Evolutionary conservation across 2,329 filamentous ascomycete genomes (phyloP), one percentile per base, ranked within the genome.

Genomic region (Neonectria coccinea): DNA sequence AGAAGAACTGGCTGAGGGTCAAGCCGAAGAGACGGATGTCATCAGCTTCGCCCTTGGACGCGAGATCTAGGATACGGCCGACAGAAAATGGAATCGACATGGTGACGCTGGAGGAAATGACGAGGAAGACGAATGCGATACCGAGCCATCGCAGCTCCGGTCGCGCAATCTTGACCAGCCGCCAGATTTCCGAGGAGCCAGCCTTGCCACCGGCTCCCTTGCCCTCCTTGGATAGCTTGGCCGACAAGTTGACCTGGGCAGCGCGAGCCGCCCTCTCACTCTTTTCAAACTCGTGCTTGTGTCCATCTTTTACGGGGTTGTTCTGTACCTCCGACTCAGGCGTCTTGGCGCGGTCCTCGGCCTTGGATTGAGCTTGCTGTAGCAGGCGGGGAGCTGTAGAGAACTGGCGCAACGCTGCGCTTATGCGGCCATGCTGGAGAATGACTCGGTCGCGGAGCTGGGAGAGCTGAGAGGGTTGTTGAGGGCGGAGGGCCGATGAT

Each of bases 11-110:
- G 42, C 88, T 89, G 75, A 97, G 84, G 47, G 91, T 92, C 65
- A 98, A 81, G 20, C 96, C 96, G 76, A 98, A 96, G 12, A 98
- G 84, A 59, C 88, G 88, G 39, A 85, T 84, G 20, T 88, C 91
- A 56, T 91, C 89, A 20, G 84, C 83, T 9, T 88, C 83, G 44
- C 88, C 85, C 74, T 94, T 91, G 10, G 94, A 97, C 9, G 95
- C 93, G 57, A 96, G 88, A 79, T 99, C 96, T 77, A 99, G 84
- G 67, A 99, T 97, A 76, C 94, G 95, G 61, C 96, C 96, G 69
- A 99, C 97, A 0, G 94, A 97, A 77, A 97, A 97, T 1, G 96
- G 96, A 64, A 99, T 92, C 2, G 93, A 94, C 92, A 99, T 97
- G 62, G 94, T 97, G 71, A 99, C 94, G 56, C 89, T 87, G 4